A percentile compares a stretch with the other conserved stretches of the same genome.
These are phyloP conservation scores for Cyclotella choctawhatcheeana DNA, from an alignment of 108 stramenopile genomes.

Conservation along the genomic window DNA sequence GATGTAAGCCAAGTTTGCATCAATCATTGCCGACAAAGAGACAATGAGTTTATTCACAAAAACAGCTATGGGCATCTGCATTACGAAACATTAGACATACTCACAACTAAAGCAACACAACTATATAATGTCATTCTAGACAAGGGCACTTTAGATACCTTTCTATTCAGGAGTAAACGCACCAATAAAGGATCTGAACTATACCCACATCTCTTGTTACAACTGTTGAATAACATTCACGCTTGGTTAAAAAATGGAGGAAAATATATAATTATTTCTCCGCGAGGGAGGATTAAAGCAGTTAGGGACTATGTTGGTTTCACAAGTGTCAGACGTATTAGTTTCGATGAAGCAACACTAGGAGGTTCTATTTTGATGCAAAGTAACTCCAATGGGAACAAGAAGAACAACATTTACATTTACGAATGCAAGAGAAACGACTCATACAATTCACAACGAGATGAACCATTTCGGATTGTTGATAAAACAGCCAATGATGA, in stretches of 20 bases:
- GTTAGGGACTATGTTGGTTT: conserved; percentile 75
- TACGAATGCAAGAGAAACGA: conserved; percentile 63
- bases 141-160: conserved; percentile 84
- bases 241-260: conserved; percentile 52
- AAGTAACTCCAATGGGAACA: conserved; percentile 9
- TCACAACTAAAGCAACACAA: conserved; percentile 22
- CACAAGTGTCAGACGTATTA: conserved; percentile 45
- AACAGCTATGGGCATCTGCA: not conserved
- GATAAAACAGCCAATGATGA: conserved; percentile 37
- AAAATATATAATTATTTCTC: conserved; percentile 69
- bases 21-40: conserved; percentile 49
- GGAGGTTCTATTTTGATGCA: conserved; percentile 29
- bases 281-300: conserved; percentile 64
- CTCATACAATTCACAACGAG: conserved; percentile 37
- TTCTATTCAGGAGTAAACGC: conserved; percentile 77
- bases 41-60: conserved; percentile 27
- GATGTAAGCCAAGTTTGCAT: conserved; percentile 80
- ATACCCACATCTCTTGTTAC: conserved; percentile 49
- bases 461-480: conserved; percentile 24
- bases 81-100: conserved; percentile 61
- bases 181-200: conserved; percentile 50
- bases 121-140: conserved; percentile 69
- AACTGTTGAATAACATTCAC: conserved; percentile 68
- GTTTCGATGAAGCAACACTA: conserved; percentile 23
- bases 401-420: conserved; percentile 46